Conservation (phyloP, 805 yeast genomes). For the Candida hungchunana region DNA sequence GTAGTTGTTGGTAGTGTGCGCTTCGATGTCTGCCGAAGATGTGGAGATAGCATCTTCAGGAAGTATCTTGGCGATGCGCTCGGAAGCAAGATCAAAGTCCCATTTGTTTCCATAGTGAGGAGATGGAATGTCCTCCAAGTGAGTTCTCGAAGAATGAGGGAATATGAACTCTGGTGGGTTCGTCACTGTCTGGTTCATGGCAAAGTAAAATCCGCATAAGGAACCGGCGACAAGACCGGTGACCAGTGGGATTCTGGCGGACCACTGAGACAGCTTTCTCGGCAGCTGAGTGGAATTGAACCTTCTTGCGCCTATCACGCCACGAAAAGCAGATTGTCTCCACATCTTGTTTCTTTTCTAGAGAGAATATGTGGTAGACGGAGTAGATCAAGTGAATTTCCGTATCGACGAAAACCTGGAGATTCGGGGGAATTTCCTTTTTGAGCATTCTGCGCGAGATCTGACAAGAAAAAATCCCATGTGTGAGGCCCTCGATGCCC, state of each 20-base stretch:
- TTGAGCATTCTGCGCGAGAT: no score
- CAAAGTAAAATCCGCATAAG: slow-evolving; percentile 22
- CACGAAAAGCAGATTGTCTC: no score
- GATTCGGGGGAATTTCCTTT: no score
- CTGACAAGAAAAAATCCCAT: no score
- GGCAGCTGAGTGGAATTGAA: no score
- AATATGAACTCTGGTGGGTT: slow-evolving; percentile 27
- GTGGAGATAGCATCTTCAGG: slow-evolving; percentile 30
- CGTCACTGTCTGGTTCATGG: slow-evolving; percentile 22
- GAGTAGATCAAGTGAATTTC: no score
- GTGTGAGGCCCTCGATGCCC: no score
- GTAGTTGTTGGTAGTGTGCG: slow-evolving; percentile 47
- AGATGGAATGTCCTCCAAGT: slow-evolving; percentile 20
- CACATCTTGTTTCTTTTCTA: no score
- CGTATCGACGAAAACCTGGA: no score
- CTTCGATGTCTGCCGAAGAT: slow-evolving; percentile 31
- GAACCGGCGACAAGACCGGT: slow-evolving; percentile 21
- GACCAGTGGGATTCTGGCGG: slow-evolving; percentile 6
- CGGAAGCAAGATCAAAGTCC: slow-evolving; percentile 26
- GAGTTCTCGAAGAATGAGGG: slow-evolving; percentile 26
- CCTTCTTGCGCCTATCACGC: no score
- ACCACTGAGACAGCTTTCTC: no score
- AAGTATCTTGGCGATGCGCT: slow-evolving; percentile 29
- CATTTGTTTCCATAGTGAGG: slow-evolving; percentile 26
- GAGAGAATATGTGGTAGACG: no score